Evolutionary conservation across 768 basidiomycete genomes (phyloP).

Genomic region (Naganishia vaughanmartiniae): DNA sequence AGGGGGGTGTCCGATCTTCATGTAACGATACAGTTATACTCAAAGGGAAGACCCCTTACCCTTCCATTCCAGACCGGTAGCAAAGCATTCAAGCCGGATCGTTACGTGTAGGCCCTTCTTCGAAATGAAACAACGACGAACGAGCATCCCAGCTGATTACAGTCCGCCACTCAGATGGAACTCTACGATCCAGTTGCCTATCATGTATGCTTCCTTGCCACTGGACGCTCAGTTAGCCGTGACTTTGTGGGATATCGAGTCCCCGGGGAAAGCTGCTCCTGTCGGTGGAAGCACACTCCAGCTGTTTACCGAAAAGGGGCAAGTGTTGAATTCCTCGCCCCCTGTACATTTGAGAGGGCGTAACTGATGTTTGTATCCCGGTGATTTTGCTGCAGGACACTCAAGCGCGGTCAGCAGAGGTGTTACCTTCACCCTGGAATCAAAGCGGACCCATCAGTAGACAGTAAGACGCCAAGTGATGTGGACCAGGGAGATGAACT

Average conservation of each 20-base stretch:
- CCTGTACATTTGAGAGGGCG: not conserved
- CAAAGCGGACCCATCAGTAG: slow-evolving; percentile 79
- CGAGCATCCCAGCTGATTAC: not conserved
- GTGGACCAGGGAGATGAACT: slow-evolving; percentile 78
- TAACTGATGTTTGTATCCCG: no score
- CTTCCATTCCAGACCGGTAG: slow-evolving; percentile 87
- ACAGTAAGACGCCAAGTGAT: slow-evolving; percentile 85
- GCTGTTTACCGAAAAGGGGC: slow-evolving; percentile 93
- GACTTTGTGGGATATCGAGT: slow-evolving; percentile 93
- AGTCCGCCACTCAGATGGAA: slow-evolving; percentile 68
- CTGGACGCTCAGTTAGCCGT: slow-evolving; percentile 82
- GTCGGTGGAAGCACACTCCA: slow-evolving; percentile 89
- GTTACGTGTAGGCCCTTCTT: slow-evolving; percentile 15
- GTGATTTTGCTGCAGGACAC: slow-evolving; percentile 61
- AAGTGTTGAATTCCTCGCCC: slow-evolving; percentile 36
- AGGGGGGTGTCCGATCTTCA: slow-evolving; percentile 89
- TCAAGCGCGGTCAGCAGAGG: slow-evolving; percentile 87
- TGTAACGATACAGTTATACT: slow-evolving; percentile 84
- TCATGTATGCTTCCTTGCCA: slow-evolving; percentile 90
- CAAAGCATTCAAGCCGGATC: slow-evolving; percentile 55
- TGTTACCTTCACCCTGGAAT: slow-evolving; percentile 75
- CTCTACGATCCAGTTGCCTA: slow-evolving; percentile 87
- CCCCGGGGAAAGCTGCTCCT: slow-evolving; percentile 71
- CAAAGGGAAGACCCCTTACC: slow-evolving; percentile 88
- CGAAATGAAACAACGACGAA: no score